phyloP scores from a whole-genome alignment of 2,329 filamentous ascomycete species.

The Aspergillus sp. region DNA sequence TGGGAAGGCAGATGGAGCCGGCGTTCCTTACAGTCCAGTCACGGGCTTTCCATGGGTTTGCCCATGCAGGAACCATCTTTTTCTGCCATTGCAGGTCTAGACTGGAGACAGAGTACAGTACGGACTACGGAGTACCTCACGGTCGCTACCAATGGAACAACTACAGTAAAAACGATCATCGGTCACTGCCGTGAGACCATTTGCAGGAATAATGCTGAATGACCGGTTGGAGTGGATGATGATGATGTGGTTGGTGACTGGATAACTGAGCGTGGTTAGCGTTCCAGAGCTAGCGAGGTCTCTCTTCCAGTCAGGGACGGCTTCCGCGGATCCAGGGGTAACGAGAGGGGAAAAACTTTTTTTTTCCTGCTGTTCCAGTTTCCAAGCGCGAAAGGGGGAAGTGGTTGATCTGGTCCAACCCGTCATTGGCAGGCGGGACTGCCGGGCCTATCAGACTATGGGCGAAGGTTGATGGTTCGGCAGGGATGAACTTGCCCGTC shows the following conservation, averaged over 20 bases:
- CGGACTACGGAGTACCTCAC: too few relatives aligned
- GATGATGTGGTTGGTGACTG: background rate
- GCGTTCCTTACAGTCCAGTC: background rate
- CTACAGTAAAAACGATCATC: background rate
- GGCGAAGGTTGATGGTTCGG: background rate
- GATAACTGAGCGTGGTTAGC: background rate
- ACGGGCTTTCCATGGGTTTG: background rate
- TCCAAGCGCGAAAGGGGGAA: background rate
- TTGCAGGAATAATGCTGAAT: background rate
- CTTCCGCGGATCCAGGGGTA: conserved; percentile 4
- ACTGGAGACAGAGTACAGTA: too few relatives aligned
- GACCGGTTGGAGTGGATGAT: background rate
- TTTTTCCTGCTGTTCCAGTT: background rate
- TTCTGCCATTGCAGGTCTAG: too few relatives aligned
- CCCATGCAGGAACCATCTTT: background rate
- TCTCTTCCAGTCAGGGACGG: conserved; percentile 1
- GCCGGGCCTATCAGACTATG: background rate
- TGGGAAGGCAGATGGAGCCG: too few relatives aligned
- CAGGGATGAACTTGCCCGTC: background rate
- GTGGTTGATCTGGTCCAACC: background rate
- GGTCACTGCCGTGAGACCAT: background rate
- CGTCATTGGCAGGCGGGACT: background rate
- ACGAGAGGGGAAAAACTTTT: background rate
- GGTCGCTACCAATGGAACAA: too few relatives aligned
- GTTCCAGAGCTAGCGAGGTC: background rate